Conservation (phyloP, 495 filamentous ascomycete genomes). For the Aspergillus mulundensis region DNA sequence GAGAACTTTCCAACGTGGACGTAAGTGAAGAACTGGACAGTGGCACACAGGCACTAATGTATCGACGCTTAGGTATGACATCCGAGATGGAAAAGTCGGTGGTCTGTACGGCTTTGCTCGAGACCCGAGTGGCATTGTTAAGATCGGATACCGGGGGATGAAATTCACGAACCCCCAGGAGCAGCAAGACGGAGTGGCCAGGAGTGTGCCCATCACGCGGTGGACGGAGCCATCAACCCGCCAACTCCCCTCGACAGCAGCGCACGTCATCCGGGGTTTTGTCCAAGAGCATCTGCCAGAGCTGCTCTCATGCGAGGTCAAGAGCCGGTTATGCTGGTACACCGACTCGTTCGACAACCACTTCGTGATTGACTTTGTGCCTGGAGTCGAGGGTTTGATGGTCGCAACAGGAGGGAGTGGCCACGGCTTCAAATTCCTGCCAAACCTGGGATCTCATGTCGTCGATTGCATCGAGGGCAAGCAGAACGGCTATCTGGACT, state of each 20-base stretch:
- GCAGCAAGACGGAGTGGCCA: conserved; percentile 26
- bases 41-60: no score
- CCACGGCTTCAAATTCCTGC: conserved; percentile 77
- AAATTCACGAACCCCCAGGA: conserved; percentile 35
- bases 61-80: no score
- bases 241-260: conserved; percentile 11
- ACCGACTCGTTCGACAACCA: conserved; percentile 65
- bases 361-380: conserved; percentile 63
- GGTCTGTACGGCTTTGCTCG: conserved; percentile 40
- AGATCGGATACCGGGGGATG: conserved; percentile 43
- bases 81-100: conserved; percentile 27
- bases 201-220: conserved; percentile 33
- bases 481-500: no score
- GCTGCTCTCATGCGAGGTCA: conserved; percentile 20
- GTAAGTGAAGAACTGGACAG: no score
- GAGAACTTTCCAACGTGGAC: conserved; percentile 30
- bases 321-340: conserved; percentile 77
- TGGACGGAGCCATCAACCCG: conserved; percentile 22
- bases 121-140: conserved; percentile 33
- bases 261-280: conserved; percentile 24
- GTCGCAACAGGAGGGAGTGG: conserved; percentile 72
- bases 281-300: conserved; percentile 33
- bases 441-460: conserved; percentile 50
- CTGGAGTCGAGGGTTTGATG: conserved; percentile 55
- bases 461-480: no score